Evolutionary conservation across 257 asterid species (phyloP).

Genomic region (Ligustrum vulgare): DNA sequence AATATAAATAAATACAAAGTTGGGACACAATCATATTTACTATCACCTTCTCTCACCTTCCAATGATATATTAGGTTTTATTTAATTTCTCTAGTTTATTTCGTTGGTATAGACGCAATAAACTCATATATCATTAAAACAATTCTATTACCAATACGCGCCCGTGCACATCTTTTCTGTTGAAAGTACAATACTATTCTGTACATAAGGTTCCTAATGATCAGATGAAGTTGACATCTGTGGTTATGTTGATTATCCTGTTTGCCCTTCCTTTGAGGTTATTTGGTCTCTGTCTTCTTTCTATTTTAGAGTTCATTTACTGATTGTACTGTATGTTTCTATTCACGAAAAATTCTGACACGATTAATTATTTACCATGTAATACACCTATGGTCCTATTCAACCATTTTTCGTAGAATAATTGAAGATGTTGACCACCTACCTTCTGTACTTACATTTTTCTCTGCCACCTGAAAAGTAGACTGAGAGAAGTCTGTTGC

Average conservation of each 20-base stretch:
- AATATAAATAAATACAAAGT: not conserved
- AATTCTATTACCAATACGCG: not conserved
- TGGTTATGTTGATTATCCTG: not conserved
- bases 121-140: not conserved
- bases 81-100: not conserved
- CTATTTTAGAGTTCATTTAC: too few relatives aligned
- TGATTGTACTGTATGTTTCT: too few relatives aligned
- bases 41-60: not conserved
- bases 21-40: not conserved
- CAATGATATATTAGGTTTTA: slow-evolving; percentile 4
- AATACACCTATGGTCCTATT: too few relatives aligned
- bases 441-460: too few relatives aligned
- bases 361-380: too few relatives aligned
- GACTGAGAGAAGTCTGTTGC: too few relatives aligned
- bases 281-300: too few relatives aligned
- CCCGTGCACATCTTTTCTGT: not conserved
- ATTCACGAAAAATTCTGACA: too few relatives aligned
- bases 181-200: not conserved
- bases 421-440: too few relatives aligned
- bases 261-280: too few relatives aligned
- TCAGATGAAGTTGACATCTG: not conserved
- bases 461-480: too few relatives aligned
- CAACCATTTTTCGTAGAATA: too few relatives aligned
- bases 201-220: not conserved
- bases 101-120: not conserved